These are phyloP conservation scores for Triticum monococcum DNA, from an alignment of 176 grass and related monocot species.

Conservation along the genomic window DNA sequence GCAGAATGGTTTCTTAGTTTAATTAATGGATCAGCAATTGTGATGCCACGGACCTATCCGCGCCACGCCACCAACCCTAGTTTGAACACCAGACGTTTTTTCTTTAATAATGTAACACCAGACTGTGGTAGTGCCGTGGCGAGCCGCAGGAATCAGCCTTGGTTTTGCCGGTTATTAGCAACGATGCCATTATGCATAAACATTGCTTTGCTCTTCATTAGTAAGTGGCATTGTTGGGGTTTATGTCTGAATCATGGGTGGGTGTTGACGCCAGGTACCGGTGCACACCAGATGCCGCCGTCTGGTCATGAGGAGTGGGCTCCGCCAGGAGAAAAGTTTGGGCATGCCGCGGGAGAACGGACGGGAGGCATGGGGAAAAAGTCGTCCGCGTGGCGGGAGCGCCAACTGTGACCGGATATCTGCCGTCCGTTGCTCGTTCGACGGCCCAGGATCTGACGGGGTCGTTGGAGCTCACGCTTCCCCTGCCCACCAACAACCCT, in stretches of 20 bases:
- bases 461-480: background rate
- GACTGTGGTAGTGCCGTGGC: background rate
- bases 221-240: background rate
- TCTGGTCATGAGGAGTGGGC: conserved; percentile 4
- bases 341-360: conserved; percentile 19
- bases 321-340: background rate
- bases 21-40: conserved; percentile 23
- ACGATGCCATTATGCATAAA: too few species aligned
- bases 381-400: conserved; percentile 29
- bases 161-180: background rate
- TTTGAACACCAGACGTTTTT: background rate
- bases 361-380: background rate
- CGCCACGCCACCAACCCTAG: conserved; percentile 47
- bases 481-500: background rate
- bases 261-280: too few species aligned
- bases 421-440: background rate
- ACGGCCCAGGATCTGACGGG: background rate
- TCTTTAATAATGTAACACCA: background rate
- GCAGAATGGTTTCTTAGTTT: conserved; percentile 21
- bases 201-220: too few species aligned
- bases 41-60: background rate
- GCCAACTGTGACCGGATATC: background rate
- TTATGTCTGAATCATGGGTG: background rate
- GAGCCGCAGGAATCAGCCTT: background rate
- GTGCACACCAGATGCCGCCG: background rate